These are phyloP conservation scores for Brassica balearica DNA, from an alignment of 441 rosid genomes.

Conservation along the genomic window DNA sequence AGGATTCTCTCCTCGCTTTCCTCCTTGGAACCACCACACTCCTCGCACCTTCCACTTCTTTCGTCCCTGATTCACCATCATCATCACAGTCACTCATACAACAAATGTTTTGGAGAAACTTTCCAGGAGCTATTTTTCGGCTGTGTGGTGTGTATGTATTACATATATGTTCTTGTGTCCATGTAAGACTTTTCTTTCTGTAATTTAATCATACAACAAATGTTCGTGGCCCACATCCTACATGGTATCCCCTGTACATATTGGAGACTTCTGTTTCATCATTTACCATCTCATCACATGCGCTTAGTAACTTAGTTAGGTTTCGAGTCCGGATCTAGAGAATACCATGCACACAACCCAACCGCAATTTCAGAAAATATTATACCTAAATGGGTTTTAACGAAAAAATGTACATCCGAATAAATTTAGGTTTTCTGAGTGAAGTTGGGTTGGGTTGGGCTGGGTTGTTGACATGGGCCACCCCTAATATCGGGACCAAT, in stretches of 20 bases:
- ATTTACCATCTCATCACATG: neutral
- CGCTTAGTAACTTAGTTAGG: neutral
- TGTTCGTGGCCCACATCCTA: neutral
- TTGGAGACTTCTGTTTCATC: neutral
- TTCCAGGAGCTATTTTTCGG: neutral
- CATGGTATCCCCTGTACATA: neutral
- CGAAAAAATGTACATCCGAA: neutral
- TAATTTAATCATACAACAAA: conserved; percentile 29
- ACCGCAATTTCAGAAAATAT: neutral
- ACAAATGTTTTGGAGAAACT: neutral
- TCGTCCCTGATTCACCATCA: conserved; percentile 12
- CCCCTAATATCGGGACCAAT: neutral
- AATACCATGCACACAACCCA: neutral
- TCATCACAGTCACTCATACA: neutral
- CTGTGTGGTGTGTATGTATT: neutral
- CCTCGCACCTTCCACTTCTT: conserved; percentile 24
- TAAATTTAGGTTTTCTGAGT: neutral
- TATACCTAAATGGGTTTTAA: neutral
- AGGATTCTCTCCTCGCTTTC: conserved; percentile 87
- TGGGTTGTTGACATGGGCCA: neutral
- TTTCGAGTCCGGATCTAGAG: neutral
- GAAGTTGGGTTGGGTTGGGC: neutral
- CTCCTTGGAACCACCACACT: conserved; percentile 45
- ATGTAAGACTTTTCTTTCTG: neutral
- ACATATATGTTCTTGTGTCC: conserved; percentile 15